Evolutionary conservation across 2,329 filamentous ascomycete genomes (phyloP), one percentile per base, ranked within the genome.

Genomic region (Phaeosphaeriaceae sp.): DNA sequence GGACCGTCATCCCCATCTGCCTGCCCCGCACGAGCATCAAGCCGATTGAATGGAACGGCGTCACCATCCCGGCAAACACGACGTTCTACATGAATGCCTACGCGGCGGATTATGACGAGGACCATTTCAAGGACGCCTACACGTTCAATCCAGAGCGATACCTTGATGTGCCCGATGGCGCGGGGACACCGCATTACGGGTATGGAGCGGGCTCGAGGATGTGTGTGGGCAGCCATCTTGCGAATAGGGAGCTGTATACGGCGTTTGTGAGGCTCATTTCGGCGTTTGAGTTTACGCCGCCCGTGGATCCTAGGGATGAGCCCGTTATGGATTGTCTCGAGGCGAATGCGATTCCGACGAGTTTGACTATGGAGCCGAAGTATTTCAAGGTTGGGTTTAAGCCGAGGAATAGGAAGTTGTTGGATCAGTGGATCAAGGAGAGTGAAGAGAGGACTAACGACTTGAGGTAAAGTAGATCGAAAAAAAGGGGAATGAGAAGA

Each of bases 41-140:
- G 65, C 88, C 91, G 60, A 91, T 94, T 55, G 81, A 84, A 3
- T 93, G 88, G 78, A 82, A 90, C 22, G 86, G 86, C 17, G 81
- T 86, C 0, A 79, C 83, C 1, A 91, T 95, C 40, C 91, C 91
- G 0, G 84, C 90, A 0, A 89, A 90, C 1, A 93, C 89, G 0
- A 91, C 89, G 1, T 92, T 94, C 66, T 92, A 93, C 77, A 77
- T 94, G 90, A 81, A 93, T 68, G 88, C 90, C 10, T 92, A 89
- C 76, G 89, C 88, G 1, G 90, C 89, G 24, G 85, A 93, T 76
- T 91, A 91, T 74, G 91, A 93, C 70, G 81, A 83, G 5, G 75
- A 78, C 0, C 89, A 91, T 71, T 93, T 91, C 80, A 85, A 87
- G 61, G 74, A 86, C 25, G 85, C 90, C 0, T 61, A 83, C 25